A percentile compares a stretch with the other conserved stretches of the same genome.
These are phyloP conservation scores for Aspergillus indologenus DNA, from an alignment of 495 filamentous ascomycete genomes.

Conservation along the genomic window DNA sequence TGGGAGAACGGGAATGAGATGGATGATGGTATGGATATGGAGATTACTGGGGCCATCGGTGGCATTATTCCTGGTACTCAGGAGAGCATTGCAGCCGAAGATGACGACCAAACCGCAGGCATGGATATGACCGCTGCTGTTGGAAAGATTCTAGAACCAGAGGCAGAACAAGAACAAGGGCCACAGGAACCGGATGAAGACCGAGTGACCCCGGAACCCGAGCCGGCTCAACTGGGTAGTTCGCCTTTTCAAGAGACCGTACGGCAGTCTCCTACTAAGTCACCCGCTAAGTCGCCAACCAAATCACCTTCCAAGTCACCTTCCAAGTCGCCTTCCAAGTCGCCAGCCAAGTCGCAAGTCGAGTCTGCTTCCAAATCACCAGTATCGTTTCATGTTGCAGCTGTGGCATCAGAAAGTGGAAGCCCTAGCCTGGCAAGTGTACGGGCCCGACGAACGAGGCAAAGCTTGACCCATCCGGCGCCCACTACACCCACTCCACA, in stretches of 20 bases:
- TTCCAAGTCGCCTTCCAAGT: neutral
- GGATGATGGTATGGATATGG: slow-evolving; percentile 56
- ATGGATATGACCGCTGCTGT: slow-evolving; percentile 61
- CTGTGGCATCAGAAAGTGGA: slow-evolving; percentile 55
- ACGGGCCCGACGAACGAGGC: slow-evolving; percentile 51
- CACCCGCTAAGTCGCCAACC: slow-evolving; percentile 14
- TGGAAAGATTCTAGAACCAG: slow-evolving; percentile 53
- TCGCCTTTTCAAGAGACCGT: slow-evolving; percentile 51
- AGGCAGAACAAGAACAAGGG: too few relatives aligned
- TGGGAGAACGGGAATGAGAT: slow-evolving; percentile 42
- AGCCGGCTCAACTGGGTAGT: slow-evolving; percentile 51
- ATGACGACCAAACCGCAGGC: slow-evolving; percentile 48
- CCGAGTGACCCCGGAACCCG: slow-evolving; percentile 34
- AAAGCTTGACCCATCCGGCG: slow-evolving; percentile 39
- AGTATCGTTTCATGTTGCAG: slow-evolving; percentile 31
- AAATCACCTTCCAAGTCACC: slow-evolving; percentile 33
- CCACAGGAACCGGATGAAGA: slow-evolving; percentile 59
- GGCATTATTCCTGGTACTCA: slow-evolving; percentile 53
- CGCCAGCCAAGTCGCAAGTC: slow-evolving; percentile 12
- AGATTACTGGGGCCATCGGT: slow-evolving; percentile 71
- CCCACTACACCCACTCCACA: slow-evolving; percentile 46
- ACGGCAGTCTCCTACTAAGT: slow-evolving; percentile 24
- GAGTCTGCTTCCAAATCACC: slow-evolving; percentile 31
- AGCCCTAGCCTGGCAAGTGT: slow-evolving; percentile 58
- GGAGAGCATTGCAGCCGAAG: slow-evolving; percentile 35